Conservation (phyloP, 768 basidiomycete genomes). For the Pleurotus cornucopiae region DNA sequence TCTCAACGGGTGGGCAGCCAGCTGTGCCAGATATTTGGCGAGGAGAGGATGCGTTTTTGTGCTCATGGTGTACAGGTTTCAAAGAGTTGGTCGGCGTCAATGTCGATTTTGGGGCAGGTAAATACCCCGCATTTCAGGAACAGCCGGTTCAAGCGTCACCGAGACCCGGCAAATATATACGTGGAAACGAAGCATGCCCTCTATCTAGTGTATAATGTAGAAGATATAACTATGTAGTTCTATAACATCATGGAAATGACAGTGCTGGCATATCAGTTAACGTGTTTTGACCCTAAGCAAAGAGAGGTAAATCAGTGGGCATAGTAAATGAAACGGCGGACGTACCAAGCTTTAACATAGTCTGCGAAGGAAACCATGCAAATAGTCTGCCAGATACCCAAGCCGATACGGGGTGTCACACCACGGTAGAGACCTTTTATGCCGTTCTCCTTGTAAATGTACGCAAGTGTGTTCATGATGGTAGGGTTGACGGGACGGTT, state of each 20-base stretch:
- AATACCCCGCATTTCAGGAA: slow-evolving; percentile 5
- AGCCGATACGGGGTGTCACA: slow-evolving; percentile 92
- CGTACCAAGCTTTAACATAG: slow-evolving; percentile 85
- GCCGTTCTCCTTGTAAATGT: slow-evolving; percentile 96
- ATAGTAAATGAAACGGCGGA: neutral
- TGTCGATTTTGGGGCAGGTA: neutral
- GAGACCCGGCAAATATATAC: neutral
- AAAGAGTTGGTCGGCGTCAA: slow-evolving; percentile 6
- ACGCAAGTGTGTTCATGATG: slow-evolving; percentile 85
- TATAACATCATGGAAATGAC: slow-evolving; percentile 3
- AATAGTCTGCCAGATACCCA: slow-evolving; percentile 95
- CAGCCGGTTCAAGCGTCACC: neutral
- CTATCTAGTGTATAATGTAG: slow-evolving; percentile 3
- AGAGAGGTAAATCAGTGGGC: neutral
- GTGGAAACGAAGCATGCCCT: neutral
- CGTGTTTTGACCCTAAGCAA: slow-evolving; percentile 33
- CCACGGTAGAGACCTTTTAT: slow-evolving; percentile 96
- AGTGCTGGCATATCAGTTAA: slow-evolving; percentile 11
- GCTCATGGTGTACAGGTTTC: slow-evolving; percentile 33
- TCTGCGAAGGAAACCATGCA: slow-evolving; percentile 99
- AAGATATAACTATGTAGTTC: neutral
- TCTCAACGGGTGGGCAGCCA: slow-evolving; percentile 65
- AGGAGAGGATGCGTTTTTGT: slow-evolving; percentile 44
- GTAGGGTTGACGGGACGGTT: slow-evolving; percentile 91
- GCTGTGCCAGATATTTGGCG: slow-evolving; percentile 65